Conservation (phyloP, 2,329 filamentous ascomycete species). For the Catunica adiposa region DNA sequence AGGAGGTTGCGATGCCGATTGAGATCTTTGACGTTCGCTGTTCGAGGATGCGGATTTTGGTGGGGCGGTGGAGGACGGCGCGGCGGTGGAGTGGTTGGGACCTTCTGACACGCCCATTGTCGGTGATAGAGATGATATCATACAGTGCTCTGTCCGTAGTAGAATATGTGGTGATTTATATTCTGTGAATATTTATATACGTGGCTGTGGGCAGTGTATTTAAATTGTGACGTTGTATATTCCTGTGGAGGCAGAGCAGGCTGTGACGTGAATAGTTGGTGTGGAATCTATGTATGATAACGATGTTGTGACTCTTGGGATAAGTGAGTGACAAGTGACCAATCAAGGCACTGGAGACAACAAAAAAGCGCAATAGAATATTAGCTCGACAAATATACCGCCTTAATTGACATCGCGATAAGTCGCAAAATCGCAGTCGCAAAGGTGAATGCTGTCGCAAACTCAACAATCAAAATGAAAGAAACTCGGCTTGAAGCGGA, state of each 20-base stretch:
- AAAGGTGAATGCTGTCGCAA: neutral
- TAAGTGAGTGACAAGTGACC: neutral
- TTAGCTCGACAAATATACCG: neutral
- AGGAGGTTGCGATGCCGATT: neutral
- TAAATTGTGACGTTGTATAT: neutral
- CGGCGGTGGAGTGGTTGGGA: neutral
- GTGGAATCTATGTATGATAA: too few species aligned
- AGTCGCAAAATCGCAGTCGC: neutral
- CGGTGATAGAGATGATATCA: too few species aligned
- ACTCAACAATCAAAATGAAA: neutral
- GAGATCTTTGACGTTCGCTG: neutral
- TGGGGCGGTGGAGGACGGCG: neutral
- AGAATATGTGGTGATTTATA: too few species aligned
- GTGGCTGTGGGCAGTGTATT: neutral
- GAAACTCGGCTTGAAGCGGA: slow-evolving; percentile 15
- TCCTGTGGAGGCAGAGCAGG: neutral
- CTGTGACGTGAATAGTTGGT: too few species aligned
- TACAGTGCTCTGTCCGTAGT: too few species aligned
- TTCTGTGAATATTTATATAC: too few species aligned
- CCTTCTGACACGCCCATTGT: neutral
- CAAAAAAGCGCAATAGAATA: neutral
- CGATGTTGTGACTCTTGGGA: too few species aligned
- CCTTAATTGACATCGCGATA: neutral
- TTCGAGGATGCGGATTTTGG: neutral
- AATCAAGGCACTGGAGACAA: neutral